A percentile compares a stretch with the other conserved stretches of the same genome.
phyloP scores from a whole-genome alignment of 352 stramenopile species.

The Phytophthora fragariae region DNA sequence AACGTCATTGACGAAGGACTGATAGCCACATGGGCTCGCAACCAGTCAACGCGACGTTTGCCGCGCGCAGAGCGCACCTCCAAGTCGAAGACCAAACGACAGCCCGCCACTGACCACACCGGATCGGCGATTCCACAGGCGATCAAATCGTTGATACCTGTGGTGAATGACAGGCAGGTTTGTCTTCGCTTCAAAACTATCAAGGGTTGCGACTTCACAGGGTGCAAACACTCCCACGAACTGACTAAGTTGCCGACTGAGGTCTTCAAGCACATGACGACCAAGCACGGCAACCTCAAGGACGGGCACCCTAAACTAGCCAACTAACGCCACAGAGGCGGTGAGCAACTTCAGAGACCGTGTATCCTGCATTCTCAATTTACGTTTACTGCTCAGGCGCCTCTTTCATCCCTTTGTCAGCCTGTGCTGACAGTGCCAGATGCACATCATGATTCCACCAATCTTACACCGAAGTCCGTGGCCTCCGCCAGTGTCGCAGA shows the following conservation, averaged over 20 bases:
- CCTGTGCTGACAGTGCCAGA: no score
- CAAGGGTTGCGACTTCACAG: conserved; percentile 3
- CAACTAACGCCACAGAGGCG: no score
- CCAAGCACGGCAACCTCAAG: conserved; percentile 11
- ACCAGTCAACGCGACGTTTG: not conserved
- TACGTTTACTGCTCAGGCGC: not conserved
- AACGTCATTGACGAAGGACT: conserved; percentile 9
- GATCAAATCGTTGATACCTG: not conserved
- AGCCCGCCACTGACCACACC: no score
- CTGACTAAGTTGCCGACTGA: not conserved
- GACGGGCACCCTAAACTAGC: not conserved
- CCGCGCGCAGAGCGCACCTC: no score
- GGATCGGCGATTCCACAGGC: no score
- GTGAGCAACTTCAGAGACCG: no score
- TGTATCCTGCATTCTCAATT: no score
- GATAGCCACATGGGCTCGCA: conserved; percentile 2
- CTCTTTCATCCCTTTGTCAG: no score
- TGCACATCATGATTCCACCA: no score
- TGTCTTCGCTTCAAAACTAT: conserved; percentile 9
- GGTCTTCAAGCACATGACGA: not conserved
- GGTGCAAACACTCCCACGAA: not conserved
- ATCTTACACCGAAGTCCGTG: no score
- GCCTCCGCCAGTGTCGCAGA: no score
- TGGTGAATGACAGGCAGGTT: not conserved
- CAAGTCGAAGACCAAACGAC: no score